Conservation (phyloP, 129 eudicot genomes). For the Pulicaria dysenterica region DNA sequence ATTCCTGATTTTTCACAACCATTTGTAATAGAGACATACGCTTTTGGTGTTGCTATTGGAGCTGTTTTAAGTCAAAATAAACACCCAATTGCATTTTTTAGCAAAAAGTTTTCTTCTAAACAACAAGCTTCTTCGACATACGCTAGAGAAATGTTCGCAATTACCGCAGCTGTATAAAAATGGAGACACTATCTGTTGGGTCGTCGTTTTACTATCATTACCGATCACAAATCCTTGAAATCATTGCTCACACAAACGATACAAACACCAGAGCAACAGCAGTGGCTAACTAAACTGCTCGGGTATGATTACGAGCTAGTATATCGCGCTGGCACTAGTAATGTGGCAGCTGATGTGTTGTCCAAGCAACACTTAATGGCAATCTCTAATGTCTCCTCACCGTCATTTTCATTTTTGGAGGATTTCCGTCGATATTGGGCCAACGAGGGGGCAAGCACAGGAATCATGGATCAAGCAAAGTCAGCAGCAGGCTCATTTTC, state of each 20-base stretch:
- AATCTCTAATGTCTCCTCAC: background rate
- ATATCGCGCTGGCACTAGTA: background rate
- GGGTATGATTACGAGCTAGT: background rate
- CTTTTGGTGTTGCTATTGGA: too few species aligned
- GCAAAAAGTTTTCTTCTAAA: too few species aligned
- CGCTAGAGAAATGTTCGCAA: too few species aligned
- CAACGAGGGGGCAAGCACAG: background rate
- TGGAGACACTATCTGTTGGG: background rate
- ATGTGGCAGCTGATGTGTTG: background rate
- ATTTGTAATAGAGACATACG: too few species aligned
- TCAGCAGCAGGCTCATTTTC: background rate
- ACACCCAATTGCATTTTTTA: too few species aligned
- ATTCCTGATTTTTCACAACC: too few species aligned
- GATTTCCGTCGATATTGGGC: background rate
- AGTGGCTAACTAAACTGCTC: background rate
- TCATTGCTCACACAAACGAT: too few species aligned
- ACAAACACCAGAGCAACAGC: too few species aligned
- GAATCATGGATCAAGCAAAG: background rate
- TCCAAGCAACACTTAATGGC: background rate
- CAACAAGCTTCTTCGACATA: too few species aligned
- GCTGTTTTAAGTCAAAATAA: too few species aligned
- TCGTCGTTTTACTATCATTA: background rate
- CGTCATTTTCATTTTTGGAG: background rate
- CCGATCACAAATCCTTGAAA: too few species aligned
- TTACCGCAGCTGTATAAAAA: background rate